phyloP scores from a whole-genome alignment of 768 basidiomycete species.

The Boletus insuetus region DNA sequence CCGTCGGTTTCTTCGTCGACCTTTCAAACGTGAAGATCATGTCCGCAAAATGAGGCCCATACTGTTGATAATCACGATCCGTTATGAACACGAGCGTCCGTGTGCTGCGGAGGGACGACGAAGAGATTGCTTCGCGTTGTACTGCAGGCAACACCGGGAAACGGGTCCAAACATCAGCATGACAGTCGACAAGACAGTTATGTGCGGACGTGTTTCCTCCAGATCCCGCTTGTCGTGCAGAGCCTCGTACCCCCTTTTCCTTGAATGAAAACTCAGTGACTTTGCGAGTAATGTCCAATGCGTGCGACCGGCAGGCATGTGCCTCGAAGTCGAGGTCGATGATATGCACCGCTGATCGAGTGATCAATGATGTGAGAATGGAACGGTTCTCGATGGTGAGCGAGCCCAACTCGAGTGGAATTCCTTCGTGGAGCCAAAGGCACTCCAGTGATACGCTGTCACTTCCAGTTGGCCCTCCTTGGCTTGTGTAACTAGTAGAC shows the following conservation, averaged over 20 bases:
- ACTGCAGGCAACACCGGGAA: constrained; percentile 58
- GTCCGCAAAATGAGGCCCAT: constrained; percentile 42
- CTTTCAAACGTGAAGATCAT: constrained; percentile 47
- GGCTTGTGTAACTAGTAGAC: constrained; percentile 38
- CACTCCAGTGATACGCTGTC: constrained; percentile 52
- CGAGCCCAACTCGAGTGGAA: constrained; percentile 35
- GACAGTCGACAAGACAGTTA: constrained; percentile 54
- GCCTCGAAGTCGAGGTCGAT: constrained; percentile 36
- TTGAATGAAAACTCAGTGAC: constrained; percentile 56
- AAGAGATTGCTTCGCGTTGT: constrained; percentile 41
- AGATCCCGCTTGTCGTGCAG: constrained; percentile 4
- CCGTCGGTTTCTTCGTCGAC: constrained; percentile 51
- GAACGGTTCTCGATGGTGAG: constrained; percentile 22
- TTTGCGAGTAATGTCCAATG: constrained; percentile 52
- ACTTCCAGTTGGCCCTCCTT: constrained; percentile 17
- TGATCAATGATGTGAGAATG: constrained; percentile 45
- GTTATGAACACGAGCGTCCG: constrained; percentile 46
- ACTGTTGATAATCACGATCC: constrained; percentile 34
- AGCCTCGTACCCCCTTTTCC: constrained; percentile 34
- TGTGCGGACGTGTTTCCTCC: constrained; percentile 29
- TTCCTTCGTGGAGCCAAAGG: constrained; percentile 53
- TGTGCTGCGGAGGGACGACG: constrained; percentile 30
- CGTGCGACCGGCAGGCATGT: constrained; percentile 39
- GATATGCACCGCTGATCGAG: constrained; percentile 41
- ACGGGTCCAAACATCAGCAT: constrained; percentile 56